Evolutionary conservation across 441 rosid genomes (phyloP), one percentile per base, ranked within the genome.

Genomic region (Lepidium campestre): DNA sequence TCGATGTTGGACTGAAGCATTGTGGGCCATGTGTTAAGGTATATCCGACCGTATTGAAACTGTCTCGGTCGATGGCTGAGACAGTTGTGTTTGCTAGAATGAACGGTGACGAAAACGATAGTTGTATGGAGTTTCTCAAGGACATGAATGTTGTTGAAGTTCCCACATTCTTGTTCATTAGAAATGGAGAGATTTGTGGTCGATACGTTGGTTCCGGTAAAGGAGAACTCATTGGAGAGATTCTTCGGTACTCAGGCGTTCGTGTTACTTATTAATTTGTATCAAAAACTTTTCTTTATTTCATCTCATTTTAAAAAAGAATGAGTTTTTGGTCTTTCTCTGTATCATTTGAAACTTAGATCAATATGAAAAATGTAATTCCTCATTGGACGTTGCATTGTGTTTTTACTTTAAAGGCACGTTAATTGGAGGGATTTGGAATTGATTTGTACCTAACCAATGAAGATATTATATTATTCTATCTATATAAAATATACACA

Each of bases 21-120:
- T 89, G 93, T 37, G 98, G 96, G 9, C 98, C 98, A 0, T 92
- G 98, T 67, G 98, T 92, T 36, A 89, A 92, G 76, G 98, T 92
- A 20, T 92, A 92, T 57, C 98, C 98, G 44, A 86, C 95, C 41
- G 98, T 92, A 57, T 1, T 89, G 5, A 92, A 88, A 71, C 68
- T 92, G 68, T 88, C 97, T 5, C 81, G 82, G 68, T 86, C 86
- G 75, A 92, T 92, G 98, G 10, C 77, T 3, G 95, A 88, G 12
- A 54, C 84, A 0, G 93, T 72, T 54, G 91, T 83, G 55, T 92
- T 89, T 13, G 95, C 96, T 4, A 73, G 98, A 58, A 87, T 91
- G 95, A 87, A 89, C 74, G 98, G 96, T 0, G 96, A 91, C 68
- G 96, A 91, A 83, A 91, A 89, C 48, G 96, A 85, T 3, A 89